phyloP scores from a whole-genome alignment of 495 filamentous ascomycete species.

The Physcia stellaris region DNA sequence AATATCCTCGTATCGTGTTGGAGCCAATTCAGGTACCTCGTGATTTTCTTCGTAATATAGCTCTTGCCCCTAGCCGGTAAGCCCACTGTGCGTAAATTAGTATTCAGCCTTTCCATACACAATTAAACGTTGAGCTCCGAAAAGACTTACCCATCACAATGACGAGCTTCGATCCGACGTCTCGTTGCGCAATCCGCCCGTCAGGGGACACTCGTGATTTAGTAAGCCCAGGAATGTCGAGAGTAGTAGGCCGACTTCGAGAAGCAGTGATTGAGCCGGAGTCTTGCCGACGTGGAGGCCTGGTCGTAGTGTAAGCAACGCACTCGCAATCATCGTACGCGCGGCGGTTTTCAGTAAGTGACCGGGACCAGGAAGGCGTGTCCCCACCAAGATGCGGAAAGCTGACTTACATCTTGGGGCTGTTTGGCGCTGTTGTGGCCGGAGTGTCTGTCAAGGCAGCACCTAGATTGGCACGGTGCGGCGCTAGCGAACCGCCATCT shows the following conservation, averaged over 20 bases:
- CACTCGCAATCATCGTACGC: no score
- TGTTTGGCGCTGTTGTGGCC: slow-evolving; percentile 51
- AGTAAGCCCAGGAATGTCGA: slow-evolving; percentile 82
- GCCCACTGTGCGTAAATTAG: no score
- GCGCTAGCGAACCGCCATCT: slow-evolving; percentile 6
- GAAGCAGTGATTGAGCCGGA: slow-evolving; percentile 48
- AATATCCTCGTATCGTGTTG: slow-evolving; percentile 93
- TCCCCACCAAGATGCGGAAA: slow-evolving; percentile 9
- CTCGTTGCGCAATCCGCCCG: slow-evolving; percentile 77
- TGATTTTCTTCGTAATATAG: slow-evolving; percentile 96
- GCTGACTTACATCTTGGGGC: slow-evolving; percentile 58
- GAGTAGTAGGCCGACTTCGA: slow-evolving; percentile 64
- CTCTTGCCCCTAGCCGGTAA: slow-evolving; percentile 90
- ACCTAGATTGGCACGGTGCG: slow-evolving; percentile 23
- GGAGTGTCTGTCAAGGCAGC: slow-evolving; percentile 54
- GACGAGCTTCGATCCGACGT: slow-evolving; percentile 89
- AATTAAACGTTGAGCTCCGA: no score
- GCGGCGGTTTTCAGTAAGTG: no score
- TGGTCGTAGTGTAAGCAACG: slow-evolving; percentile 20
- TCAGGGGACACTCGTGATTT: slow-evolving; percentile 89
- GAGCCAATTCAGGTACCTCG: slow-evolving; percentile 90
- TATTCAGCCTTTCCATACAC: no score
- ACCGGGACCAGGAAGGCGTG: neutral
- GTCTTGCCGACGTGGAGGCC: slow-evolving; percentile 39
- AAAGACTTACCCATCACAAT: no score